Conservation (phyloP, 2,329 filamentous ascomycete genomes). For the Aurifilum marmelostoma region DNA sequence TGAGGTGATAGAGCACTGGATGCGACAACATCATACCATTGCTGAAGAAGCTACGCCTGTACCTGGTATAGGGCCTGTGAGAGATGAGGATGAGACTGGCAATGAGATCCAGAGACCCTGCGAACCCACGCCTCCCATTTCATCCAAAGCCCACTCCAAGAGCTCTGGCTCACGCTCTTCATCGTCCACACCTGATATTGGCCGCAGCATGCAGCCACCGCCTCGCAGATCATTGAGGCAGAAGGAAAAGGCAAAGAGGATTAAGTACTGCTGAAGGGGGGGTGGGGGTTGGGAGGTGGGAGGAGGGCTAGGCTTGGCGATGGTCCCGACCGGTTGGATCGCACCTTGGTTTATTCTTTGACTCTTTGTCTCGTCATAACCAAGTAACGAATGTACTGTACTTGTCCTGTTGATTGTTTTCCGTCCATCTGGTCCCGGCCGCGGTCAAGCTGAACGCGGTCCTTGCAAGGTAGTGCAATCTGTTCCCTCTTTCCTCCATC, state of each 20-base stretch:
- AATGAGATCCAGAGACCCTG: not conserved
- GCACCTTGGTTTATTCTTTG: too few relatives aligned
- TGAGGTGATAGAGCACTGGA: slow-evolving; percentile 19
- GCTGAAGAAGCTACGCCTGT: not conserved
- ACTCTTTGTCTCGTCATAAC: too few relatives aligned
- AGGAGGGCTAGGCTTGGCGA: too few relatives aligned
- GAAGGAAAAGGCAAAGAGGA: not conserved
- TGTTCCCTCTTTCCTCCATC: too few relatives aligned
- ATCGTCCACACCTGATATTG: not conserved
- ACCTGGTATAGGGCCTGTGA: too few relatives aligned
- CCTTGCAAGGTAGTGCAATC: too few relatives aligned
- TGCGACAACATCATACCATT: not conserved
- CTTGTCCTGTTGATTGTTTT: too few relatives aligned
- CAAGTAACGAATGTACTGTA: too few relatives aligned
- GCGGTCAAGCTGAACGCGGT: too few relatives aligned
- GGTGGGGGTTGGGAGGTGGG: too few relatives aligned
- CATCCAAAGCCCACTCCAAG: slow-evolving; percentile 1
- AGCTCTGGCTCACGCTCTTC: not conserved
- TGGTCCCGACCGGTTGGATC: too few relatives aligned
- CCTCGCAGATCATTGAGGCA: slow-evolving; percentile 2
- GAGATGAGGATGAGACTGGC: not conserved
- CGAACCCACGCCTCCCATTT: not conserved
- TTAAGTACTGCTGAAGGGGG: not conserved
- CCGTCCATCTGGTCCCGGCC: too few relatives aligned
- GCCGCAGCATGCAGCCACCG: not conserved